Conservation (phyloP, 306 rosid species). For the Malus orientalis region DNA sequence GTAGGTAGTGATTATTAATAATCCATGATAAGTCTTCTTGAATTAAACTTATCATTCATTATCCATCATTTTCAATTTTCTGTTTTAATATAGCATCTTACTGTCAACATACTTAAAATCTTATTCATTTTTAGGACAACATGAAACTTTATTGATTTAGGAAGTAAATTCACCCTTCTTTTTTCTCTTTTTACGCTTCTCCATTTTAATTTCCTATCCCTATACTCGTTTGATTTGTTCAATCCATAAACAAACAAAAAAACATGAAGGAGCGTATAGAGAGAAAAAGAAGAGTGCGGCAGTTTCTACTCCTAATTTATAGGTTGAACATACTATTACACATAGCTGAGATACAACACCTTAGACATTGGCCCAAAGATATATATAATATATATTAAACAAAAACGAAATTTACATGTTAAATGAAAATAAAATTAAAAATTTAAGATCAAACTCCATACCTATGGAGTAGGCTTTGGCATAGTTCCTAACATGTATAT, state of each 20-base stretch:
- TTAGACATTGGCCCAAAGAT: not conserved
- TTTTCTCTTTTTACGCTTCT: too few species aligned
- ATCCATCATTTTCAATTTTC: too few species aligned
- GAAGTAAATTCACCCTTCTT: not conserved
- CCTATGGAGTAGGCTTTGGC: not conserved
- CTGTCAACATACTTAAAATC: not conserved
- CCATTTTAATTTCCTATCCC: too few species aligned
- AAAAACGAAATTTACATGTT: not conserved
- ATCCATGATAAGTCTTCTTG: too few species aligned
- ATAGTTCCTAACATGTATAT: not conserved
- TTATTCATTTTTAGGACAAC: not conserved
- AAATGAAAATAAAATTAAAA: not conserved
- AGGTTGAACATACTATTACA: not conserved
- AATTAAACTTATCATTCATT: too few species aligned
- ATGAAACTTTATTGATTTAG: too few species aligned
- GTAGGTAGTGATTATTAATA: too few species aligned
- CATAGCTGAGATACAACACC: not conserved
- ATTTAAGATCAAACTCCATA: slow-evolving; percentile 1
- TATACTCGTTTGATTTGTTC: not conserved
- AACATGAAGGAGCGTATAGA: not conserved
- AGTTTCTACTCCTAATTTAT: not conserved
- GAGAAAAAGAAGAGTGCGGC: not conserved
- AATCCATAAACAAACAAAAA: not conserved
- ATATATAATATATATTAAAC: not conserved
- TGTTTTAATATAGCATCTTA: too few species aligned